These are phyloP conservation scores for Fusarium penzigii DNA, from an alignment of 2,329 filamentous ascomycete species.

Conservation along the genomic window DNA sequence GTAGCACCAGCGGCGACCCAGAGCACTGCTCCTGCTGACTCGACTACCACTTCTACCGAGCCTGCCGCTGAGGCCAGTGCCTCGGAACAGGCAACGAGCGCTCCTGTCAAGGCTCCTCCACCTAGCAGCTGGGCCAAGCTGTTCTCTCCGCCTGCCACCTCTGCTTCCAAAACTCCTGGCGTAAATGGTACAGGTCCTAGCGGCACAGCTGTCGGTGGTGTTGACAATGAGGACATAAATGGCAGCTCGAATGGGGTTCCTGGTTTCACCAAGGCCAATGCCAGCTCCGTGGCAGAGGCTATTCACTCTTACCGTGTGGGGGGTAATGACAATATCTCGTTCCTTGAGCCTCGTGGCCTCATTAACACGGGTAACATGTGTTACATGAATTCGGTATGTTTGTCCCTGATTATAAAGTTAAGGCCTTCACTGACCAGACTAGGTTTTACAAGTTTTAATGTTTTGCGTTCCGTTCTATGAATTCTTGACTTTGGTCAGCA, in stretches of 20 bases:
- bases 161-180: constrained; percentile 15
- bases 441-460: constrained; percentile 94
- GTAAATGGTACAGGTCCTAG: constrained; percentile 30
- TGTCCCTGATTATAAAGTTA: too few relatives aligned
- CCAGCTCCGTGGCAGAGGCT: constrained; percentile 71
- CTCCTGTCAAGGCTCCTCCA: constrained; percentile 29
- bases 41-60: constrained; percentile 28
- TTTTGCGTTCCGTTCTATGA: constrained; percentile 94
- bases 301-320: constrained; percentile 72
- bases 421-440: constrained; percentile 34
- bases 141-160: constrained; percentile 35
- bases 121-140: constrained; percentile 45
- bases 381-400: constrained; percentile 97
- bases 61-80: constrained; percentile 15
- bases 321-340: constrained; percentile 67
- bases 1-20: constrained; percentile 14
- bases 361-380: constrained; percentile 99
- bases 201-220: constrained; percentile 26
- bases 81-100: constrained; percentile 16
- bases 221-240: constrained; percentile 13
- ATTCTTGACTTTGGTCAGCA: constrained; percentile 84
- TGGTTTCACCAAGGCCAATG: constrained; percentile 47
- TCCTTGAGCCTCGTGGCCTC: constrained; percentile 88
- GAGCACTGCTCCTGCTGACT: constrained; percentile 7
- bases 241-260: constrained; percentile 24